Evolutionary conservation across 2,329 filamentous ascomycete genomes (phyloP).

Genomic region (Graphilbum sp.): DNA sequence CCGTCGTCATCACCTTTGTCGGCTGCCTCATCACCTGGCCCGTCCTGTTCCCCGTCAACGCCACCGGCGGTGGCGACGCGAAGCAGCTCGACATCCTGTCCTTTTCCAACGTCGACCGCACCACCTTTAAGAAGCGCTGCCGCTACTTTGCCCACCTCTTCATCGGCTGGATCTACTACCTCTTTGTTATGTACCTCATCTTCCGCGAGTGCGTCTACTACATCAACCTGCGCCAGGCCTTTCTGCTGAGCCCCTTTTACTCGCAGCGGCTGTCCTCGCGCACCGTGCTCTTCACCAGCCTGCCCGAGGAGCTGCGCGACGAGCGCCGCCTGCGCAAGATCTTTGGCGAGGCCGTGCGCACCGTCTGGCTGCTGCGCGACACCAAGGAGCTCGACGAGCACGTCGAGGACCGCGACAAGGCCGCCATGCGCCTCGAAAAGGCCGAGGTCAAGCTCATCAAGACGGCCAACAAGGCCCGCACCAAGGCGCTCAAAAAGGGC

Average conservation of each 20-base stretch:
- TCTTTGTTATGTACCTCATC: constrained; percentile 78
- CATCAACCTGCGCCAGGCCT: constrained; percentile 88
- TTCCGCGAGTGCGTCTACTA: constrained; percentile 86
- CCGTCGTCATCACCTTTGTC: constrained; percentile 61
- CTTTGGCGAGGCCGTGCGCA: constrained; percentile 67
- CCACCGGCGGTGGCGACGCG: constrained; percentile 53
- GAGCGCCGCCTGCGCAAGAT: constrained; percentile 61
- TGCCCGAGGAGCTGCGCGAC: constrained; percentile 63
- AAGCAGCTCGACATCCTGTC: constrained; percentile 60
- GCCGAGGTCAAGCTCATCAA: constrained; percentile 79
- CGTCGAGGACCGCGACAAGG: constrained; percentile 66
- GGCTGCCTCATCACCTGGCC: constrained; percentile 79
- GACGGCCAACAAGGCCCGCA: constrained; percentile 53
- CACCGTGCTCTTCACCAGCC: constrained; percentile 79
- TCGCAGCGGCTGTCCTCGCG: constrained; percentile 74
- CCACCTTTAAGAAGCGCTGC: constrained; percentile 32
- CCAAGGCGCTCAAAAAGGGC: constrained; percentile 51
- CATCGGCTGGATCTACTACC: constrained; percentile 67
- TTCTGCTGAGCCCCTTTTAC: constrained; percentile 70
- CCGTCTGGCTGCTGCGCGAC: constrained; percentile 71
- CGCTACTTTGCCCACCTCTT: constrained; percentile 72
- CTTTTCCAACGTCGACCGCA: constrained; percentile 55
- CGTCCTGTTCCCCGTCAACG: constrained; percentile 71
- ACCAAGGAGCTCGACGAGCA: constrained; percentile 62
- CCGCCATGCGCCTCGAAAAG: constrained; percentile 65